Evolutionary conservation across 2,329 filamentous ascomycete species (phyloP), one percentile per base, ranked within the genome.

Genomic region (Xylaria arbuscula): DNA sequence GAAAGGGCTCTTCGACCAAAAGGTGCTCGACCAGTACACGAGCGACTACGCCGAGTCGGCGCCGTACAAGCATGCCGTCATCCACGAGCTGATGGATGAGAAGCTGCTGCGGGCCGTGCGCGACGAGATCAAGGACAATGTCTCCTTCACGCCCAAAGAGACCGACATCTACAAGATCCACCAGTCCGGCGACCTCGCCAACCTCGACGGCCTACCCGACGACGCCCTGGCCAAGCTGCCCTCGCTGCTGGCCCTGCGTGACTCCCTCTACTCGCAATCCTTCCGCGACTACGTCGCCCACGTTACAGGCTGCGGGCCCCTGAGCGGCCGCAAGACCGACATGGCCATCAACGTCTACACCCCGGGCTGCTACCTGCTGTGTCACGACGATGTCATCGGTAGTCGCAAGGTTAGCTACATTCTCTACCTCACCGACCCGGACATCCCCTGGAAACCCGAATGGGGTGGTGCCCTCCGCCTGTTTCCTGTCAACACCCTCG

Each of bases 121-220:
- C 78, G 83, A 87, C 76, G 96, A 99, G 83, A 95, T 98, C 80
- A 91, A 91, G 80, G 87, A 92, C 74, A 94, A 97, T 78, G 92
- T 99, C 73, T 90, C 93, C 73, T 99, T 99, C 83, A 98, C 96
- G 13, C 94, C 94, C 75, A 99, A 99, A 81, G 96, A 99, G 82
- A 99, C 96, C 56, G 96, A 99, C 80, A 99, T 99, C 76, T 99
- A 99, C 88, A 97, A 97, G 82, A 98, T 99, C 78, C 94, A 98
- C 86, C 96, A 99, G 84, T 98, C 95, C 4, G 96, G 96, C 72
- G 96, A 99, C 80, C 87, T 99, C 40, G 96, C 96, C 55, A 99
- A 99, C 81, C 89, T 99, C 67, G 95, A 98, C 81, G 96, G 96
- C 28, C 88, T 99, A 51, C 93, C 97, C 70, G 91, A 97, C 78